Percentiles rank a stretch among this genome's conserved stretches.
These are phyloP conservation scores for Solanum piurae DNA, from an alignment of 257 asterid species.

Conservation along the genomic window DNA sequence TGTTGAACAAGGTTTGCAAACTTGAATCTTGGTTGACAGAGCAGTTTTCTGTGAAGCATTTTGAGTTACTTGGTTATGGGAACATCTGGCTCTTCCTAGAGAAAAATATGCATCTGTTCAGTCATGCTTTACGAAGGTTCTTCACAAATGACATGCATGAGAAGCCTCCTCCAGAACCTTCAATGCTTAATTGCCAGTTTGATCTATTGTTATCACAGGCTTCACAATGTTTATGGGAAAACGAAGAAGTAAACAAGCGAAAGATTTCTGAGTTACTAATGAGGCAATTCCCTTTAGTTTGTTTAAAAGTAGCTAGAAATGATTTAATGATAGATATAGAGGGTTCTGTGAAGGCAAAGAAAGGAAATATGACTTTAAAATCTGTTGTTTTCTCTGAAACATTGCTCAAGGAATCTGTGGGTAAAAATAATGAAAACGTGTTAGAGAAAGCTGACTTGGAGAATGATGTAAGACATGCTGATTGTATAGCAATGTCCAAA, in stretches of 20 bases:
- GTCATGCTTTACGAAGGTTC: constrained; percentile 33
- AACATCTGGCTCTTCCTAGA: constrained; percentile 60
- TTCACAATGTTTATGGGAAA: constrained; percentile 32
- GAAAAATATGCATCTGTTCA: constrained; percentile 43
- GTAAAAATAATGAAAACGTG: constrained; percentile 20
- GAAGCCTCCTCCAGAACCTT: constrained; percentile 43
- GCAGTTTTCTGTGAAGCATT: constrained; percentile 39
- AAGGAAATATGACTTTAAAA: constrained; percentile 19
- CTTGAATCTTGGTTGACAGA: constrained; percentile 63
- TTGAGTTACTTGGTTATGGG: constrained; percentile 80
- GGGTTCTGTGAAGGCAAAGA: constrained; percentile 23
- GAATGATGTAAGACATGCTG: constrained; percentile 12
- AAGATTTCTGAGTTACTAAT: constrained; percentile 48
- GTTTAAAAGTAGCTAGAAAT: constrained; percentile 41
- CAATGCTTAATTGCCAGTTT: constrained; percentile 56
- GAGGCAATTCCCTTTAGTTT: constrained; percentile 68
- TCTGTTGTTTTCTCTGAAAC: constrained; percentile 68
- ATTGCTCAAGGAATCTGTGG: constrained; percentile 24
- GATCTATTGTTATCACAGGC: constrained; percentile 65
- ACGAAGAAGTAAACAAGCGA: constrained; percentile 23
- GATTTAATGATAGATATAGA: constrained; percentile 19
- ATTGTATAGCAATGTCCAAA: constrained; percentile 37
- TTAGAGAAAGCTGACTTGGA: constrained; percentile 17
- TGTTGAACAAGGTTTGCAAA: constrained; percentile 50
- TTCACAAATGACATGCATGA: constrained; percentile 33